Evolutionary conservation across 768 basidiomycete species (phyloP), one percentile per base, ranked within the genome.

Genomic region (Boletus pseudopeckii): DNA sequence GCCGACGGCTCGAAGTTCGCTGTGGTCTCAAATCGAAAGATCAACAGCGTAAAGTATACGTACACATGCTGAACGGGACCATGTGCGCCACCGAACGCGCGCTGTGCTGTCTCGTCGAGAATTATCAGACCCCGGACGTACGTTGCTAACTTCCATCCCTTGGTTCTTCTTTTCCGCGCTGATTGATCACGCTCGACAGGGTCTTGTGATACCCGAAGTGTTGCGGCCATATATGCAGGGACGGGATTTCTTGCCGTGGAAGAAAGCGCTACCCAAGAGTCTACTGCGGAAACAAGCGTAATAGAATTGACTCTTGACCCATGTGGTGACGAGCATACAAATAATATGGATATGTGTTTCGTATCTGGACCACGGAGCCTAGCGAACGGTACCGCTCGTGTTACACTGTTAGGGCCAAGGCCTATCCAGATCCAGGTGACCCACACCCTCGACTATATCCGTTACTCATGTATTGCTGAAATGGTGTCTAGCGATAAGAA

Each of bases 41-140:
- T 30, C 92, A 98, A 66, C 79, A 89, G 47, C 83, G 90, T 54
- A 95, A 98, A 67, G 75, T 93, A 5, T 98, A 98, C 72, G 95
- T 97, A 5, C 97, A 99, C 77, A 99, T 99, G 97, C 75, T 99
- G 66, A 99, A 99, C 71, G 96, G 93, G 34, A 99, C 97, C 4
- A 80, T 99, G 42, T 97, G 94, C 63, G 97, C 97, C 1, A 98
- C 97, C 1, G 92, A 96, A 73, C 90, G 97, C 37, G 92, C 97
- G 1, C 76, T 98, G 18, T 98, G 96, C 73, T 98, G 97, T 72
- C 64, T 99, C 52, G 95, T 93, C n/a, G 97, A 99, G 75, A 98
- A 98, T 72, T 93, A 96, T 69, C 97, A 99, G 74, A 98, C 94
- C 0, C 80, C 89, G 0, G 93, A 97, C 46, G 95, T 96, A 64